phyloP scores from a whole-genome alignment of 2,329 filamentous ascomycete species.

The Fusarium metavorans region DNA sequence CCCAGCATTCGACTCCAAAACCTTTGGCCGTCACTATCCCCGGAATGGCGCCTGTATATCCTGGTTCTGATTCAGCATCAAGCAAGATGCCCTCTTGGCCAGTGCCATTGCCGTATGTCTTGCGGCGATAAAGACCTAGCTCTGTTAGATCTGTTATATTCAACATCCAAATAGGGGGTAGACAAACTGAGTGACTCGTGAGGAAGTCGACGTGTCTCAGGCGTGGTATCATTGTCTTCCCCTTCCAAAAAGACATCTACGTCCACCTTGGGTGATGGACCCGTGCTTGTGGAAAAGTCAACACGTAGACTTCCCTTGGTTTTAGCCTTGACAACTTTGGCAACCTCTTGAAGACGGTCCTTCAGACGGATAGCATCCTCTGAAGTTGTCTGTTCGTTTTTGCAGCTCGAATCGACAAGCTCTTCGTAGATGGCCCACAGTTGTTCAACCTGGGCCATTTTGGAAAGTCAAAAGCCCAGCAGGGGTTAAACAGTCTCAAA shows the following conservation, averaged over 20 bases:
- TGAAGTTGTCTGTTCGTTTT: not conserved
- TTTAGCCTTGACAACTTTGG: not conserved
- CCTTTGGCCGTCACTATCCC: slow-evolving; percentile 1
- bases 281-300: not conserved
- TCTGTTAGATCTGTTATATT: not conserved
- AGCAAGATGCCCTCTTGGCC: not conserved
- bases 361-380: not conserved
- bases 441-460: not conserved
- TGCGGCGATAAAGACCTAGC: not conserved
- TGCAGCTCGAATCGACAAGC: not conserved
- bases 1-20: not conserved
- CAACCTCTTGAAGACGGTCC: not conserved
- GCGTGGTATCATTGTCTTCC: not conserved
- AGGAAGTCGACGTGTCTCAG: not conserved
- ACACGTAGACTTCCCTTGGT: slow-evolving; percentile 1
- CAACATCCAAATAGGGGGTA: not conserved
- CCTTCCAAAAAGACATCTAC: not conserved
- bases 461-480: not conserved
- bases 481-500: not conserved
- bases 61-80: not conserved
- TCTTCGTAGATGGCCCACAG: slow-evolving; percentile 4
- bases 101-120: not conserved
- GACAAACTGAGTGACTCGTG: slow-evolving; percentile 7
- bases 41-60: not conserved
- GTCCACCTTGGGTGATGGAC: not conserved